Conservation (phyloP, 768 basidiomycete species). For the Suillus subaureus region DNA sequence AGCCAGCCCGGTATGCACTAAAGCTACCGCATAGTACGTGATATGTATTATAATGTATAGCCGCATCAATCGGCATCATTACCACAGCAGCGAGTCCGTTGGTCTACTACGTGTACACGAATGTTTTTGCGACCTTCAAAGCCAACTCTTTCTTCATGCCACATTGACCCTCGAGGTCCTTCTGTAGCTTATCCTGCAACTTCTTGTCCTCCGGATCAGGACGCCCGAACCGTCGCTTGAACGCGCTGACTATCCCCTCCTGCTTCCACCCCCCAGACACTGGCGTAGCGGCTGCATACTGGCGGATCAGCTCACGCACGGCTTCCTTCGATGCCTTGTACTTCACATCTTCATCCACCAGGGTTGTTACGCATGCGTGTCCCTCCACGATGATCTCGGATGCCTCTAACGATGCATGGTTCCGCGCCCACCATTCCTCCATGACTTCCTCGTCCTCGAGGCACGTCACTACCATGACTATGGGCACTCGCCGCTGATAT, state of each 20-base stretch:
- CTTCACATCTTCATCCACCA: slow-evolving; percentile 32
- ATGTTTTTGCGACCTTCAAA: neutral
- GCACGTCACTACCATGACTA: slow-evolving; percentile 42
- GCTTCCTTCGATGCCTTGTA: slow-evolving; percentile 35
- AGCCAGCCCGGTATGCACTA: neutral
- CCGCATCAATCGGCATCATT: no score
- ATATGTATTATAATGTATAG: no score
- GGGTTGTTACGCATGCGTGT: slow-evolving; percentile 45
- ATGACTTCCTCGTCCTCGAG: slow-evolving; percentile 38
- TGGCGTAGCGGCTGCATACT: neutral
- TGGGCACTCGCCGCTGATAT: slow-evolving; percentile 41
- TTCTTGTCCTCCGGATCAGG: neutral
- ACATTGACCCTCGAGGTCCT: neutral
- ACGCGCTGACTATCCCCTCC: neutral
- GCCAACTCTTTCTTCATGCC: neutral
- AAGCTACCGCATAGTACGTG: neutral
- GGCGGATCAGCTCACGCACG: slow-evolving; percentile 19
- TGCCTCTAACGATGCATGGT: slow-evolving; percentile 23
- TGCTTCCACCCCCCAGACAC: neutral
- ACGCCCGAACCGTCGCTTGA: neutral
- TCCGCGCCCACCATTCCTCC: slow-evolving; percentile 40
- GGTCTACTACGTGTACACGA: neutral
- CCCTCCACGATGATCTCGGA: slow-evolving; percentile 33
- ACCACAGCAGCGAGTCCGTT: neutral
- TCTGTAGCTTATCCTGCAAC: neutral